Evolutionary conservation across 768 basidiomycete genomes (phyloP).

Genomic region (Mycena metata): DNA sequence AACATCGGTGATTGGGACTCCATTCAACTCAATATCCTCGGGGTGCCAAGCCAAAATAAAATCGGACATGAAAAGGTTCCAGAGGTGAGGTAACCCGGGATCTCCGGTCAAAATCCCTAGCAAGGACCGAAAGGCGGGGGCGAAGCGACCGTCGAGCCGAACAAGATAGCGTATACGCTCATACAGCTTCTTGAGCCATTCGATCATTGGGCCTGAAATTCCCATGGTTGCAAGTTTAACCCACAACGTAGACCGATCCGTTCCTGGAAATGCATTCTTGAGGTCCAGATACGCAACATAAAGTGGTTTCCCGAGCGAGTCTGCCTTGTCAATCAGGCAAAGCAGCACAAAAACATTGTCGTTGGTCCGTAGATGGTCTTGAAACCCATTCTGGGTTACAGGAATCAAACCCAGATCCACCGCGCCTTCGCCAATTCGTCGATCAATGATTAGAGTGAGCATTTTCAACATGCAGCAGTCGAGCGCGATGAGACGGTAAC

Average conservation of each 20-base stretch:
- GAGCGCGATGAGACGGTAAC: not conserved
- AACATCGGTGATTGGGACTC: not conserved
- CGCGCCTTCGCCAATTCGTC: not conserved
- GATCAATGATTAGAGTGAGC: not conserved
- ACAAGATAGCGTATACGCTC: not conserved
- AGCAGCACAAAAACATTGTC: conserved; percentile 4
- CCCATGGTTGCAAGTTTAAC: conserved; percentile 1
- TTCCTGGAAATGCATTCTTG: not conserved
- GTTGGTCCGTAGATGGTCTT: not conserved
- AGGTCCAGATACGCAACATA: conserved; percentile 2
- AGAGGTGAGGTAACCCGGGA: not conserved
- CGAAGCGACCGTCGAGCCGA: not conserved
- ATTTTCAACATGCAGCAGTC: conserved; percentile 3
- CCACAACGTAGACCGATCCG: not conserved
- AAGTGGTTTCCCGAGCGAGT: not conserved
- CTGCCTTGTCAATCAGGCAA: conserved; percentile 3
- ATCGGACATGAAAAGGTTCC: conserved; percentile 1
- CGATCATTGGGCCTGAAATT: not conserved
- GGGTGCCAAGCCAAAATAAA: not conserved
- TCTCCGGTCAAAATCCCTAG: not conserved
- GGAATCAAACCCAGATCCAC: not conserved
- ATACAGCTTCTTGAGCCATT: too few relatives aligned
- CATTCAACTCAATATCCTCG: too few relatives aligned
- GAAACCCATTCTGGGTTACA: not conserved
- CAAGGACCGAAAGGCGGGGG: not conserved